Evolutionary conservation across 345 rosid genomes (phyloP).

Genomic region (Citrus australasica): DNA sequence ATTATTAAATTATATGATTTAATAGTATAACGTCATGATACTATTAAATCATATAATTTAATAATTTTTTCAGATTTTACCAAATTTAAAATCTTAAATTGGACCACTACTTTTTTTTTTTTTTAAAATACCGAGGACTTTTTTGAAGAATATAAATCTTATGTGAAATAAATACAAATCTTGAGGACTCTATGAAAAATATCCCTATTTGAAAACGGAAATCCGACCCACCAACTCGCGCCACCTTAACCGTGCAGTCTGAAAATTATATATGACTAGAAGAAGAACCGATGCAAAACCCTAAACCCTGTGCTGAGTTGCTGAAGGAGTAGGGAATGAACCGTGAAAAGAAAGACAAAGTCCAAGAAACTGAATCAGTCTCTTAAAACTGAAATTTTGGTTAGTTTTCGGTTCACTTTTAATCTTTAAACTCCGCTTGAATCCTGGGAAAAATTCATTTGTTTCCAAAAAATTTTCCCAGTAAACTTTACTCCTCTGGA

Average conservation of each 20-base stretch:
- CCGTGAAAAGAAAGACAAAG: background rate
- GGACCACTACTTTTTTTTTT: rapidly evolving
- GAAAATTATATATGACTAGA: background rate
- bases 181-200: background rate
- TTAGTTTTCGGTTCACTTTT: background rate
- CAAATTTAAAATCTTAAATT: too few species aligned
- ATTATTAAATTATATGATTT: too few species aligned
- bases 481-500: background rate
- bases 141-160: too few species aligned
- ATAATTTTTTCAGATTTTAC: too few species aligned
- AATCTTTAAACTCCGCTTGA: background rate
- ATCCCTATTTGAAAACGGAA: background rate
- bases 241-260: background rate
- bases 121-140: too few species aligned
- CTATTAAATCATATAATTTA: too few species aligned
- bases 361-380: background rate
- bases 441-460: background rate
- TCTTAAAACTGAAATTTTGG: background rate
- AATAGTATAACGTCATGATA: too few species aligned
- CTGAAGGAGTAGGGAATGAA: background rate
- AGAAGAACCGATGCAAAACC: background rate
- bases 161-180: background rate
- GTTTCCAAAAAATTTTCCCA: background rate
- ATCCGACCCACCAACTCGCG: constrained; percentile 1
- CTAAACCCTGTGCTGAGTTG: constrained; percentile 6